These are phyloP conservation scores for Leucosporidium creatinivorum DNA, from an alignment of 768 basidiomycete genomes.

Conservation along the genomic window DNA sequence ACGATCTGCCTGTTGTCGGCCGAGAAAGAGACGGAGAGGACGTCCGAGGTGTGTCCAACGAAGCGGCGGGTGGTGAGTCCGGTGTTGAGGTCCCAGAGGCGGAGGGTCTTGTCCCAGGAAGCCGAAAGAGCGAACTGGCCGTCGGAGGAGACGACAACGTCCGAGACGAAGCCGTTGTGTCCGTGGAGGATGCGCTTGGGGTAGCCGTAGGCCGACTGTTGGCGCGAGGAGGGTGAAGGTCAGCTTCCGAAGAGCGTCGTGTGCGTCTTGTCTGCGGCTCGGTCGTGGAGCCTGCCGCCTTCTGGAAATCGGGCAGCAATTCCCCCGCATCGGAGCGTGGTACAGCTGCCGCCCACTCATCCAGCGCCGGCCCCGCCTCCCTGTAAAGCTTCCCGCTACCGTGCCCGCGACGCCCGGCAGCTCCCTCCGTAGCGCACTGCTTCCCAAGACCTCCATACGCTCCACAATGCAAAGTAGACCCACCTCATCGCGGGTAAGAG, in stretches of 20 bases:
- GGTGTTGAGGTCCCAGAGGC: conserved; percentile 98
- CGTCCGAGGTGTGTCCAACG: conserved; percentile 95
- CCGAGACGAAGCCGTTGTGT: conserved; percentile 56
- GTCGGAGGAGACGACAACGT: conserved; percentile 51
- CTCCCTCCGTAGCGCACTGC: no score
- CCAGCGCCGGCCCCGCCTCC: not conserved
- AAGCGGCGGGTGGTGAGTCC: conserved; percentile 93
- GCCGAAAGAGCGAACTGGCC: conserved; percentile 98
- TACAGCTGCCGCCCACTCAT: no score
- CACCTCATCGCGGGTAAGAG: conserved; percentile 71
- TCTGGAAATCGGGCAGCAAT: not conserved
- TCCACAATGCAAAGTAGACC: not conserved
- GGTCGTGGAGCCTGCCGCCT: no score
- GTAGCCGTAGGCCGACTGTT: conserved; percentile 78
- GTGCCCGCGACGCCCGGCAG: no score
- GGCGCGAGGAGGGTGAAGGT: not conserved
- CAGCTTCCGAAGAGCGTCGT: not conserved
- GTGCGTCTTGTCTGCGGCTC: not conserved
- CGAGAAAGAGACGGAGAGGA: conserved; percentile 97
- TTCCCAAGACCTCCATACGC: not conserved
- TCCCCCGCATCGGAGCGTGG: no score
- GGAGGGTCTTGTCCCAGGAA: conserved; percentile 99
- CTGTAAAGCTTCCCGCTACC: not conserved
- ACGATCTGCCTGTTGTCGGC: conserved; percentile 99
- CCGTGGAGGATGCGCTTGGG: conserved; percentile 96